Conservation (phyloP, 495 filamentous ascomycete species). For the Podospora conica region DNA sequence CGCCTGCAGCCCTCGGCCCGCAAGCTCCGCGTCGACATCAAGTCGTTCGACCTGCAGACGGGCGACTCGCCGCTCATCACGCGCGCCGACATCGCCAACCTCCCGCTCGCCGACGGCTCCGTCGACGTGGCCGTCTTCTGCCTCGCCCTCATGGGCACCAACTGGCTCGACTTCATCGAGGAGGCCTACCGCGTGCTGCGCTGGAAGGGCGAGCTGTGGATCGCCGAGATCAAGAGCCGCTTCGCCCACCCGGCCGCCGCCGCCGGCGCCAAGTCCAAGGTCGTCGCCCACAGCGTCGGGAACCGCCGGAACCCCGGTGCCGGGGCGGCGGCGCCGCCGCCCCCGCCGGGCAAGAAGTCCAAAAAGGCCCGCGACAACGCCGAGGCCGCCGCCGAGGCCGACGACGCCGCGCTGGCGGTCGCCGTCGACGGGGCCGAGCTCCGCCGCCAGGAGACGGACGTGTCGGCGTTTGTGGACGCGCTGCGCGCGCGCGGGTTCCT, state of each 20-base stretch:
- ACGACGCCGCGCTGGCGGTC: constrained; percentile 44
- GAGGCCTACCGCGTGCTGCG: constrained; percentile 86
- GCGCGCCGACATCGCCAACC: constrained; percentile 76
- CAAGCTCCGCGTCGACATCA: constrained; percentile 36
- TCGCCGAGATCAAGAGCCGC: constrained; percentile 90
- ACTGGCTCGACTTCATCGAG: constrained; percentile 92
- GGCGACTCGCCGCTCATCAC: constrained; percentile 63
- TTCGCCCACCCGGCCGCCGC: constrained; percentile 56
- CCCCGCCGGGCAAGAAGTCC: constrained; percentile 43
- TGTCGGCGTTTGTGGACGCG: constrained; percentile 81
- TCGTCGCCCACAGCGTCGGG: constrained; percentile 59
- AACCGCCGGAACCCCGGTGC: constrained; percentile 39
- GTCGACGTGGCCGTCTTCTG: constrained; percentile 90
- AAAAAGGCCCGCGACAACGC: constrained; percentile 25
- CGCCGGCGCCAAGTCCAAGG: constrained; percentile 28
- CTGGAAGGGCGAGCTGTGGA: constrained; percentile 92
- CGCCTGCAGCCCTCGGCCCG: constrained; percentile 54
- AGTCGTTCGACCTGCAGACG: constrained; percentile 50
- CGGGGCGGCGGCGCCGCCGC: not conserved
- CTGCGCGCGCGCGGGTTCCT: constrained; percentile 72
- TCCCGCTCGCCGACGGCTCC: constrained; percentile 63
- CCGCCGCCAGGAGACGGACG: constrained; percentile 65
- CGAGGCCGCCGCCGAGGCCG: constrained; percentile 37
- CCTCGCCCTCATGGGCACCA: constrained; percentile 95
- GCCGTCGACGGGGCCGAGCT: constrained; percentile 47